A percentile compares a stretch with the other conserved stretches of the same genome.
phyloP scores from a whole-genome alignment of 2,329 filamentous ascomycete genomes.

The Alternaria novae-zelandiae region DNA sequence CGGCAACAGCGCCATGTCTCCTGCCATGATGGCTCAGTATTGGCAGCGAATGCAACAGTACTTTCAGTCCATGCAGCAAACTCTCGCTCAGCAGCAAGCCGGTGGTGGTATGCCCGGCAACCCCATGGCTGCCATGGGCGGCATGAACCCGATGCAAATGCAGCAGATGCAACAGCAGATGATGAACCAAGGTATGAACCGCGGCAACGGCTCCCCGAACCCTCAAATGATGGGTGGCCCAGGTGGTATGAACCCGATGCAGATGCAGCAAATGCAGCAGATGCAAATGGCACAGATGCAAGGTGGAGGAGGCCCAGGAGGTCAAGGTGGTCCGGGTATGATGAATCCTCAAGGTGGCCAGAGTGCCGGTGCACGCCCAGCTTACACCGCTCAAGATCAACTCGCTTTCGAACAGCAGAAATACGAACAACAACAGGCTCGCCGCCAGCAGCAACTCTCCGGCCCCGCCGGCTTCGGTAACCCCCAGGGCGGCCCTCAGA shows the following conservation, averaged over 20 bases:
- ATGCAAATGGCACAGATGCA: conserved; percentile 61
- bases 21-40: conserved; percentile 97
- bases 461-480: conserved; percentile 54
- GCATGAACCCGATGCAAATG: conserved; percentile 65
- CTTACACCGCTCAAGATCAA: conserved; percentile 74
- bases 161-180: conserved; percentile 51
- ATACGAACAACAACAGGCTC: conserved; percentile 72
- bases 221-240: conserved; percentile 52
- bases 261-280: conserved; percentile 71
- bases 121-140: conserved; percentile 58
- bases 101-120: conserved; percentile 40
- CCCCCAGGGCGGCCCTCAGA: conserved; percentile 70
- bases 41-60: conserved; percentile 99
- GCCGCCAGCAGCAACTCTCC: conserved; percentile 56
- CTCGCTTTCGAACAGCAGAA: conserved; percentile 79
- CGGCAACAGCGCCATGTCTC: conserved; percentile 73
- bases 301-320: conserved; percentile 50
- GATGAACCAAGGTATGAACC: conserved; percentile 38
- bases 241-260: conserved; percentile 71
- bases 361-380: conserved; percentile 50
- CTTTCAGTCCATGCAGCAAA: conserved; percentile 92
- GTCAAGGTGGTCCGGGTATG: conserved; percentile 33
- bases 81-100: conserved; percentile 68
- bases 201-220: conserved; percentile 39
- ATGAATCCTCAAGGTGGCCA: conserved; percentile 25